These are phyloP conservation scores for Trichosporon inkin DNA, from an alignment of 1,284 basidiomycete genomes.

Conservation along the genomic window DNA sequence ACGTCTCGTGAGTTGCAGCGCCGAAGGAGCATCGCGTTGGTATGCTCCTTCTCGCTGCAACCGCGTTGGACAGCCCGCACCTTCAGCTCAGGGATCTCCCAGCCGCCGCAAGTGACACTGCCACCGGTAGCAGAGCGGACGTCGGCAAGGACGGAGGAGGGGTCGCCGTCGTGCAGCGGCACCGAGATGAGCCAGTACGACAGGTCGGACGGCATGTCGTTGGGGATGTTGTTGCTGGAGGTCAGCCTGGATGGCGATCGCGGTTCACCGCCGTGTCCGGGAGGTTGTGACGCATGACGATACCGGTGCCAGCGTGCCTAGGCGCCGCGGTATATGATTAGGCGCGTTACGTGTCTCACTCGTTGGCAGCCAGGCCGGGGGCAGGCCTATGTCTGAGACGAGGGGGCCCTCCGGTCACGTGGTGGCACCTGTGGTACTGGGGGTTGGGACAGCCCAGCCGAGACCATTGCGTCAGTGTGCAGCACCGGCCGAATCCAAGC, in stretches of 20 bases:
- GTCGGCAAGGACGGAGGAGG: constrained; percentile 52
- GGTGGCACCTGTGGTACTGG: too few species aligned
- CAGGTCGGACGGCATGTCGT: constrained; percentile 54
- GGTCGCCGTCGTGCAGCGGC: constrained; percentile 53
- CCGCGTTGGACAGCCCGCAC: constrained; percentile 25
- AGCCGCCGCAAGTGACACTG: constrained; percentile 41
- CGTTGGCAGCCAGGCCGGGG: not conserved
- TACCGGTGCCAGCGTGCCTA: not conserved
- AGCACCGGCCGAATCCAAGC: too few species aligned
- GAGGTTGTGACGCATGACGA: constrained; percentile 4
- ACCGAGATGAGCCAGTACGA: constrained; percentile 57
- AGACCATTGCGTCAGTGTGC: too few species aligned
- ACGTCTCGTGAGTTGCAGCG: not conserved
- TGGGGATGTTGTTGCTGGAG: constrained; percentile 1
- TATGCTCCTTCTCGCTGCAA: not conserved
- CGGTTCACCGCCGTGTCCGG: not conserved
- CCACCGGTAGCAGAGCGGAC: constrained; percentile 47
- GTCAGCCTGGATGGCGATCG: not conserved
- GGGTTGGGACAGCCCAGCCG: too few species aligned
- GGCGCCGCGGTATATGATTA: not conserved
- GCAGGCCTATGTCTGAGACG: too few species aligned
- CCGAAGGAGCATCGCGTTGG: not conserved
- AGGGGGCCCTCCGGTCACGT: too few species aligned
- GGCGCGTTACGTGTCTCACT: not conserved
- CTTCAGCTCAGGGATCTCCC: constrained; percentile 51